Percentiles rank a stretch among this genome's conserved stretches.
Evolutionary conservation across 345 rosid species (phyloP).

Genomic region (Corymbia maculata): DNA sequence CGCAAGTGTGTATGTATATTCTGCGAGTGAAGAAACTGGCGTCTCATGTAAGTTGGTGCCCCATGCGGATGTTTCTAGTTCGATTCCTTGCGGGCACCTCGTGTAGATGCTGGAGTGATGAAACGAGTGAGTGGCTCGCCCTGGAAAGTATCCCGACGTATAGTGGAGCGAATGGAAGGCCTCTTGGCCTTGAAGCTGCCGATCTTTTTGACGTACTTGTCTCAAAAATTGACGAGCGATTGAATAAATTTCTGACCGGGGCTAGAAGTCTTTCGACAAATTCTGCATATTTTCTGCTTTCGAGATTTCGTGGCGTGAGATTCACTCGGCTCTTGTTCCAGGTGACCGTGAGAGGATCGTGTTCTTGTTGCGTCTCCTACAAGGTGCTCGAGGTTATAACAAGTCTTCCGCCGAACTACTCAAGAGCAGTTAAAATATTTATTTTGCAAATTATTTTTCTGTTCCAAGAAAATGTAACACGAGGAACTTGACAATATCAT

Average conservation of each 20-base stretch:
- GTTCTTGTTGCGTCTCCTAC: neutral
- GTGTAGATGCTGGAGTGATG: neutral
- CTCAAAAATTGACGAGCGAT: neutral
- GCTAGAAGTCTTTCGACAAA: neutral
- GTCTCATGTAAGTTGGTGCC: neutral
- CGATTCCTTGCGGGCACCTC: neutral
- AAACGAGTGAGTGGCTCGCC: neutral
- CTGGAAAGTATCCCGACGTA: neutral
- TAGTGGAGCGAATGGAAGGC: neutral
- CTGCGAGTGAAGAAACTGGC: neutral
- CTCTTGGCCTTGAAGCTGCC: neutral
- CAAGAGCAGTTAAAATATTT: too few relatives aligned
- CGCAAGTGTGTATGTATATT: neutral
- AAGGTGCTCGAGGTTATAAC: neutral
- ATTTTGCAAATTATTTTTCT: neutral
- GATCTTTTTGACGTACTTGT: neutral
- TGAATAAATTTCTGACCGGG: neutral
- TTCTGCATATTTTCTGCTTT: neutral
- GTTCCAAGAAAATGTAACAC: neutral
- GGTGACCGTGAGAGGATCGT: neutral
- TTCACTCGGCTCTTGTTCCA: neutral
- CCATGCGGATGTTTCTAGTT: neutral
- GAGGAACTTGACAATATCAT: too few relatives aligned
- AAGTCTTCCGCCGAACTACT: neutral
- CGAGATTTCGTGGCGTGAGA: neutral